Evolutionary conservation across 2,329 filamentous ascomycete species (phyloP), one percentile per base, ranked within the genome.

Genomic region (Cladosporium colombiae): DNA sequence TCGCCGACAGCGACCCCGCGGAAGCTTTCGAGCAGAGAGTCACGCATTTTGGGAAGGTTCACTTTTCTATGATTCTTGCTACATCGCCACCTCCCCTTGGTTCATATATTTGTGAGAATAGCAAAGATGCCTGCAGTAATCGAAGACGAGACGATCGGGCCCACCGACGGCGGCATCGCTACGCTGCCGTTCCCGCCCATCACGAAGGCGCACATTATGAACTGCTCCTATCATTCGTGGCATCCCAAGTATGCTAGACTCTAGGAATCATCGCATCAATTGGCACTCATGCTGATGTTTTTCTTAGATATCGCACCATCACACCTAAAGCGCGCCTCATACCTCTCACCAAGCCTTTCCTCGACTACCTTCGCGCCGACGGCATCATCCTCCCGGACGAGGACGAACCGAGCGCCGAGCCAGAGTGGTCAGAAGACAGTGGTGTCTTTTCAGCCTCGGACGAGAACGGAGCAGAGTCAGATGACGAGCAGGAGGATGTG

Each of bases 151-250:
- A 52, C 29, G 37, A 13, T 40, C 21, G 62, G 40, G 3, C 10
- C 62, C n/a, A 50, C 62, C 31, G 62, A 65, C 23, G 27, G 40
- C 29, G 62, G 50, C 2, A 44, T 49, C 62, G 56, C 50, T 23
- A 56, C 53, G 23, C 81, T 92, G 21, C 87, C 86, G 23, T 98
- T 99, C 75, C 91, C 93, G 23, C 92, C 92, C 0, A 86, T 97
- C 65, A 92, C 89, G 35, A 91, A 89, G 75, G 87, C 90, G 56
- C 94, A 99, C 74, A 96, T 99, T 68, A 82, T 97, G 64, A 91
- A 97, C 79, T 99, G 94, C 80, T 96, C 95, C 50, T 97, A 96
- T 78, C 91, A 97, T 76, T 87, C 85, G 67, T 99, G 95, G 95
- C 92, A 97, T 74, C 88, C 91, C 57, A 89, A 86, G 84, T 92